A percentile compares a stretch with the other conserved stretches of the same genome.
Evolutionary conservation across 208 protist species (phyloP).

Genomic region (Crithidia bombi): DNA sequence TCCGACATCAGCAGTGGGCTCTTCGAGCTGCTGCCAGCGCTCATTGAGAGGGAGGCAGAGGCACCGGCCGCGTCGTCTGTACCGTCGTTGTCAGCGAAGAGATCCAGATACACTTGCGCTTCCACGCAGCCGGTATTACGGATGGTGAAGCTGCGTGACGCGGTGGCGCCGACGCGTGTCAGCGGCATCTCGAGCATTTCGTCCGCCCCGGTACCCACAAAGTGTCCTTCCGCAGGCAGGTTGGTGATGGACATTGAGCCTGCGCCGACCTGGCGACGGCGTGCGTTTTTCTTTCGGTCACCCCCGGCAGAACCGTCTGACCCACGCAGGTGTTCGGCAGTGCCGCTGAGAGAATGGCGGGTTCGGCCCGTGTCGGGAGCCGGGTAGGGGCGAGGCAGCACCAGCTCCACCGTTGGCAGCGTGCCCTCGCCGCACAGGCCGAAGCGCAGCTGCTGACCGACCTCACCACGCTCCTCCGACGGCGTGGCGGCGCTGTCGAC

Average conservation of each 20-base stretch:
- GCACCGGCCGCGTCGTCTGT: not conserved
- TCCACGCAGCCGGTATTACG: slow-evolving; percentile 88
- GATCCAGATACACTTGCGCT: slow-evolving; percentile 78
- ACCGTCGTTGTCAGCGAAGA: slow-evolving; percentile 17
- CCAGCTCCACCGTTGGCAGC: slow-evolving; percentile 88
- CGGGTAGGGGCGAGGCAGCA: slow-evolving; percentile 54
- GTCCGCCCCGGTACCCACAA: not conserved
- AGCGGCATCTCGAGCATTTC: slow-evolving; percentile 84
- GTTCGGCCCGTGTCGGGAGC: slow-evolving; percentile 5
- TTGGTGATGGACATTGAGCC: slow-evolving; percentile 7
- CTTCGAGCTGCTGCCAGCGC: slow-evolving; percentile 20
- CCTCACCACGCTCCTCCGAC: slow-evolving; percentile 34
- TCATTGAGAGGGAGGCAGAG: slow-evolving; percentile 44
- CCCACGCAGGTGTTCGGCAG: slow-evolving; percentile 17
- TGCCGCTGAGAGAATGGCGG: not conserved
- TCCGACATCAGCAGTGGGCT: slow-evolving; percentile 42
- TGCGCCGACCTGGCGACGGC: not conserved
- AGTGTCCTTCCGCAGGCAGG: slow-evolving; percentile 9
- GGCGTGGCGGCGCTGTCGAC: slow-evolving; percentile 84
- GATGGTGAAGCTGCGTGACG: slow-evolving; percentile 64
- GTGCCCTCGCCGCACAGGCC: slow-evolving; percentile 93
- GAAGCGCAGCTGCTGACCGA: slow-evolving; percentile 73
- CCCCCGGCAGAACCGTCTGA: not conserved
- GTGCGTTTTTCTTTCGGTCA: slow-evolving; percentile 11
- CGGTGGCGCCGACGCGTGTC: slow-evolving; percentile 70